A percentile compares a stretch with the other conserved stretches of the same genome.
phyloP scores from a whole-genome alignment of 1,284 basidiomycete genomes.

The Sphaerobolus stellatus region DNA sequence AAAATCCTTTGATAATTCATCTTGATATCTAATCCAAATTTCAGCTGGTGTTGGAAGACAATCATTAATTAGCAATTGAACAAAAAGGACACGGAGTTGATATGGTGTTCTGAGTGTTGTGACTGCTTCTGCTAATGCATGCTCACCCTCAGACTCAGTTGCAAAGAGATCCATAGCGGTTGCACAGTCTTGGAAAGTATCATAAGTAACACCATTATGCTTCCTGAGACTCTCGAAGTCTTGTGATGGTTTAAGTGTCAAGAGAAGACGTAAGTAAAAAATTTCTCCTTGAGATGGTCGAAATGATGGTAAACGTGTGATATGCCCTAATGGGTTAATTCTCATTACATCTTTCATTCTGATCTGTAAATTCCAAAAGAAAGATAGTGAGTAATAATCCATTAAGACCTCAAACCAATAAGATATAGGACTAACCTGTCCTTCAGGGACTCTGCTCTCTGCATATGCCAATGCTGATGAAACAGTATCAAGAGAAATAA shows the following conservation, averaged over 20 bases:
- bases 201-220: slow-evolving; percentile 19
- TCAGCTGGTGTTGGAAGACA: slow-evolving; percentile 15
- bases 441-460: no score
- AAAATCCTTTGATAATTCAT: slow-evolving; percentile 10
- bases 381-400: no score
- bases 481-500: no score
- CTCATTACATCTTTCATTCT: no score
- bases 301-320: slow-evolving; percentile 27
- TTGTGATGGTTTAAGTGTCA: slow-evolving; percentile 20
- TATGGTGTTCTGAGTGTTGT: slow-evolving; percentile 16
- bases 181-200: slow-evolving; percentile 31
- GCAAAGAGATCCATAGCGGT: slow-evolving; percentile 28
- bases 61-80: slow-evolving; percentile 21
- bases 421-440: no score
- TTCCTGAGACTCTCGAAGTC: slow-evolving; percentile 26
- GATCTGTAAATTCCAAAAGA: no score
- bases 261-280: slow-evolving; percentile 33
- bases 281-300: slow-evolving; percentile 32
- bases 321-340: slow-evolving; percentile 27
- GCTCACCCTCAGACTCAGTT: slow-evolving; percentile 22
- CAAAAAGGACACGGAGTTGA: no score
- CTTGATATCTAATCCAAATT: slow-evolving; percentile 17
- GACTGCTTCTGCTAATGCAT: slow-evolving; percentile 23
- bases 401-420: no score
- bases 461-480: no score